Evolutionary conservation across 192 early-diverging fungal genomes (phyloP).

Genomic region (Coemansia sp.): DNA sequence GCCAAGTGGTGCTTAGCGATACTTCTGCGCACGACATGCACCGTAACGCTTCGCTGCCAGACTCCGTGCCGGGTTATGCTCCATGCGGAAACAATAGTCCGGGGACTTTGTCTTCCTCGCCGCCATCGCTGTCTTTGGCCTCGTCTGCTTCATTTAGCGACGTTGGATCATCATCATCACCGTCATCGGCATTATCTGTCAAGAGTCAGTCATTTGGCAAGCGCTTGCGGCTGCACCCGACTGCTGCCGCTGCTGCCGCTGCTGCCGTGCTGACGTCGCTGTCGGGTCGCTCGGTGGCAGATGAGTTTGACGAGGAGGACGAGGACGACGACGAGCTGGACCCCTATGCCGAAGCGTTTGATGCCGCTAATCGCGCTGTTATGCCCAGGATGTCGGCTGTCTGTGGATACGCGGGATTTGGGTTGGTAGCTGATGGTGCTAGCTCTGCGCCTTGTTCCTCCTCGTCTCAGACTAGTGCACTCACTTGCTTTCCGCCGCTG

Average conservation of each 20-base stretch:
- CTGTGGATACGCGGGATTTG: neutral
- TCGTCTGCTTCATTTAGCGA: neutral
- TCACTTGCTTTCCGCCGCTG: neutral
- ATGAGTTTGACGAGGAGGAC: slow-evolving; percentile 19
- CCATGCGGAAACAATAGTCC: neutral
- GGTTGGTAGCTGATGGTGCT: neutral
- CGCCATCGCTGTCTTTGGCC: neutral
- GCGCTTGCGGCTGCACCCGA: neutral
- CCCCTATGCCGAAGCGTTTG: neutral
- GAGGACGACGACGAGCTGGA: slow-evolving; percentile 17
- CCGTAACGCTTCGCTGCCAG: neutral
- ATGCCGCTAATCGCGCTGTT: neutral
- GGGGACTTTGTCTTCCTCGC: neutral
- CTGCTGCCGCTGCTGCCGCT: neutral
- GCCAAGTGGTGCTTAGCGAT: neutral
- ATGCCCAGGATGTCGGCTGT: neutral
- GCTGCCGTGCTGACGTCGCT: neutral
- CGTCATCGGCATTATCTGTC: neutral
- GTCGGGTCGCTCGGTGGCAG: neutral
- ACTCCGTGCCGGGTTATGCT: neutral
- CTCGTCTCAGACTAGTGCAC: neutral
- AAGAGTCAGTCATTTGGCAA: neutral
- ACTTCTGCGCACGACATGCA: neutral
- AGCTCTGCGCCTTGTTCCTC: neutral
- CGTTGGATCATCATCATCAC: neutral